These are phyloP conservation scores for Debaryomyces prosopidis DNA, from an alignment of 805 yeast genomes.

Conservation along the genomic window DNA sequence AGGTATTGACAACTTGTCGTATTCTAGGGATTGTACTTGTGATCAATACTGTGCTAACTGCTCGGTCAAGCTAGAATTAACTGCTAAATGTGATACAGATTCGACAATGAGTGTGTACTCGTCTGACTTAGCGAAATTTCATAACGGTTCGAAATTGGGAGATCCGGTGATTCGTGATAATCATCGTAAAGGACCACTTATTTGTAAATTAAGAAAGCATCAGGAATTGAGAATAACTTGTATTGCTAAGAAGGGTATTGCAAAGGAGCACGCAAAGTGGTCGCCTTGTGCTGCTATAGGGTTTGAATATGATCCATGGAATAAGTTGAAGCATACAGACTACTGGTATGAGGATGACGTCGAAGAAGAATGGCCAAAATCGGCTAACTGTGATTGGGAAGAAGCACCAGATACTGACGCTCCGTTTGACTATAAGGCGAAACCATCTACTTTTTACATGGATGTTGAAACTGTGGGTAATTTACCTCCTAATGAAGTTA, in stretches of 20 bases:
- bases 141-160: conserved; percentile 58
- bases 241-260: conserved; percentile 95
- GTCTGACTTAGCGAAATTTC: conserved; percentile 59
- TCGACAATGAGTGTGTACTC: conserved; percentile 89
- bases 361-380: conserved; percentile 90
- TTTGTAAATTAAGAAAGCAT: conserved; percentile 87
- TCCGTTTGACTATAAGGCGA: conserved; percentile 79
- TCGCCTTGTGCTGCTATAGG: conserved; percentile 94
- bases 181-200: conserved; percentile 78
- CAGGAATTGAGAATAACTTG: conserved; percentile 89
- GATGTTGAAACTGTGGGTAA: conserved; percentile 93
- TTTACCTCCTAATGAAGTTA: conserved; percentile 86
- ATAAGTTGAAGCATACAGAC: conserved; percentile 92
- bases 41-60: conserved; percentile 97
- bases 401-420: conserved; percentile 91
- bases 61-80: conserved; percentile 80
- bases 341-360: conserved; percentile 94
- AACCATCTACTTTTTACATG: conserved; percentile 78
- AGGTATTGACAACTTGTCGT: conserved; percentile 80
- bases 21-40: conserved; percentile 95
- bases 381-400: conserved; percentile 90
- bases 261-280: conserved; percentile 99
- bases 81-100: conserved; percentile 88
- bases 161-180: conserved; percentile 83
- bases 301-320: conserved; percentile 99